Base-by-base conservation (phyloP, 2,329 filamentous ascomycete species). In the Diplodia sapinea region DNA sequence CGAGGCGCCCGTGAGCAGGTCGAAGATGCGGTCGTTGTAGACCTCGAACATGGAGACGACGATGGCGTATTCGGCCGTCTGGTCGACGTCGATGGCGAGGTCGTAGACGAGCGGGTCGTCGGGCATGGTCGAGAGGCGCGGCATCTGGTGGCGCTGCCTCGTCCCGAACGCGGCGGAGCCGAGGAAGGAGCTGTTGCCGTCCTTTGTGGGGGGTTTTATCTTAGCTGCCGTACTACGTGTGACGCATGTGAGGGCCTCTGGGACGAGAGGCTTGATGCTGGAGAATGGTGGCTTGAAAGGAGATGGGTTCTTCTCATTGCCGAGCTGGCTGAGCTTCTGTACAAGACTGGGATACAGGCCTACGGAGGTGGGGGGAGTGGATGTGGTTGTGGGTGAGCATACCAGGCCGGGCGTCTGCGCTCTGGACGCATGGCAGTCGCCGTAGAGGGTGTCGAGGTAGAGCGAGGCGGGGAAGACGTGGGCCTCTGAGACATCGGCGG, bases 41-140 rank as follows among this genome's bases (percentile, higher is more conserved):
- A 99, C 94, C 78, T 99, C 95, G 79, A 98, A 98, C 94, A 99
- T 99, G 65, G 93, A 97, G 26, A 99, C 85, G 12, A 99, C 83
- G 65, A 99, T 88, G 4, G 91, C 90, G 73, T 97, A 97, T 72
- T 97, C 92, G 66, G 90, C 87, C 23, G 86, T 86, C 0, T 84
- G 83, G 70, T 94, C 91, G 0, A 96, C 84, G 4, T 85, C 82
- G 52, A 96, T 82, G 43, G 36, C 43, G 12, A 65, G 61, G 54
- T 61, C 61, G 63, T 89, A 84, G 64, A 97, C 87, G 70, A 93
- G 89, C 9, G 94, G 94, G 6, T 84, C 81, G 68, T 90, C 88
- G 1, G 94, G 92, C 5, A 95, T 82, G 2, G 84, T 83, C n/a
- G 89, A 90, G 0, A 91, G 87, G 70, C 90, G 86, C 54, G 89